Evolutionary conservation across 352 stramenopile species (phyloP).

Genomic region (Thraustochytrium striatum): DNA sequence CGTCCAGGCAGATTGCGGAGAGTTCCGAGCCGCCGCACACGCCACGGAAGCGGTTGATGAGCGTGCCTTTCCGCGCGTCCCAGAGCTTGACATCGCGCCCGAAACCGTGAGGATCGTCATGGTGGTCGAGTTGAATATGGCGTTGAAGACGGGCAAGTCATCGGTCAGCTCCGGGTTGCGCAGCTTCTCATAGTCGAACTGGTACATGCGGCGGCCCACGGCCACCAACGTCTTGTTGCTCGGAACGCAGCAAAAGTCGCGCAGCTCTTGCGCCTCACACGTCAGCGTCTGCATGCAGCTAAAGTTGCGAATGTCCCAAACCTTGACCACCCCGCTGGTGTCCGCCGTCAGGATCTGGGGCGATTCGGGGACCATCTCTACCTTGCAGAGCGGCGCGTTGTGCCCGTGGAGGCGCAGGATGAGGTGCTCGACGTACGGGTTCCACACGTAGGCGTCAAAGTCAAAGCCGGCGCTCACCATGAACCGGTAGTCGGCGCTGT

Average conservation of each 20-base stretch:
- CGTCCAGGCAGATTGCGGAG: constrained; percentile 71
- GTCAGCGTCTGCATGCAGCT: constrained; percentile 79
- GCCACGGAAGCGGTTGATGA: constrained; percentile 70
- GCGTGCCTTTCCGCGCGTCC: constrained; percentile 71
- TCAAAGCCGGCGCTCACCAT: constrained; percentile 77
- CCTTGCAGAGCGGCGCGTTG: constrained; percentile 72
- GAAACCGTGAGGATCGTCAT: constrained; percentile 76
- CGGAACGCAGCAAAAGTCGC: constrained; percentile 66
- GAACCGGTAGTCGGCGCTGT: constrained; percentile 75
- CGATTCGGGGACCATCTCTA: constrained; percentile 75
- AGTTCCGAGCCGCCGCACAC: constrained; percentile 65
- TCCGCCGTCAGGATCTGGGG: constrained; percentile 78
- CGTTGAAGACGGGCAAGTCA: constrained; percentile 69
- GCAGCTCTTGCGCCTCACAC: constrained; percentile 63
- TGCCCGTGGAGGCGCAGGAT: constrained; percentile 76
- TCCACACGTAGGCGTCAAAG: constrained; percentile 79
- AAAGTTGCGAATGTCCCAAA: constrained; percentile 83
- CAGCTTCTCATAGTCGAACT: constrained; percentile 80
- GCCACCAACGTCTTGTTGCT: constrained; percentile 70
- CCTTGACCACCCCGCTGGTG: constrained; percentile 72
- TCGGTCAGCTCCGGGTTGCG: constrained; percentile 75
- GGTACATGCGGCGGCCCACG: constrained; percentile 68
- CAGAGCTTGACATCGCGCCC: constrained; percentile 74
- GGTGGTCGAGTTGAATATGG: constrained; percentile 75
- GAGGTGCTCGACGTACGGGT: constrained; percentile 78